A percentile compares a stretch with the other conserved stretches of the same genome.
Conservation (phyloP, 2,329 filamentous ascomycete species). For the Ramichloridium luteum region DNA sequence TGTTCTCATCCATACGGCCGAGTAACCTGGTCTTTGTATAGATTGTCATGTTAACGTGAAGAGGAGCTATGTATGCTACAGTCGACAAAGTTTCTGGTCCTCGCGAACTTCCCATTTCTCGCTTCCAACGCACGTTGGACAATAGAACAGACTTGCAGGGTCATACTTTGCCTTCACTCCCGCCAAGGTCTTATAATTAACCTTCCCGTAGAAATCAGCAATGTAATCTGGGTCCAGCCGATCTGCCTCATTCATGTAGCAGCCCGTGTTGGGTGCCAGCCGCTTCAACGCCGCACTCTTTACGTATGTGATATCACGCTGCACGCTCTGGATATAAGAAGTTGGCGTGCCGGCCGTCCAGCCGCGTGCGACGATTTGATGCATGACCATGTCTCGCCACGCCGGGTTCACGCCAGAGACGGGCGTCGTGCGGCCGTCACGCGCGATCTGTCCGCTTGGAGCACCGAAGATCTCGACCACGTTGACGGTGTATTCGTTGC, state of each 20-base stretch:
- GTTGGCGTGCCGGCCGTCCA: conserved; percentile 12
- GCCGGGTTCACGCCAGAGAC: conserved; percentile 39
- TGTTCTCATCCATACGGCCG: too few species aligned
- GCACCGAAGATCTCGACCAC: conserved; percentile 28
- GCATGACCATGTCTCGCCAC: conserved; percentile 36
- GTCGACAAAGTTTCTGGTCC: too few species aligned
- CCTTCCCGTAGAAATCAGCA: conserved; percentile 10
- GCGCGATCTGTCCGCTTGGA: conserved; percentile 17
- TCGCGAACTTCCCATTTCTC: too few species aligned
- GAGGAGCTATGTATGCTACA: too few species aligned
- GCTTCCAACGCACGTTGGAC: conserved; percentile 13
- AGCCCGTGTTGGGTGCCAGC: conserved; percentile 24
- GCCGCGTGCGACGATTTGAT: conserved; percentile 20
- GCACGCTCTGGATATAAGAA: conserved; percentile 10
- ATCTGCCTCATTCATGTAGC: conserved; percentile 28
- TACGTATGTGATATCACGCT: conserved; percentile 22
- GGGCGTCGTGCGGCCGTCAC: conserved; percentile 30
- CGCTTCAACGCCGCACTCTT: conserved; percentile 23
- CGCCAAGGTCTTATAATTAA: conserved; percentile 8
- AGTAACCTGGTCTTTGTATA: too few species aligned
- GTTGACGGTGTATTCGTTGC: conserved; percentile 20
- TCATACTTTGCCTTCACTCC: conserved; percentile 10
- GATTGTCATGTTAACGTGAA: too few species aligned
- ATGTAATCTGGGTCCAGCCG: conserved; percentile 10
- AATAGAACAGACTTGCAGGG: conserved; percentile 11